Conservation (phyloP, 1,139 yeast genomes). For the Blastobotrys illinoisensis region DNA sequence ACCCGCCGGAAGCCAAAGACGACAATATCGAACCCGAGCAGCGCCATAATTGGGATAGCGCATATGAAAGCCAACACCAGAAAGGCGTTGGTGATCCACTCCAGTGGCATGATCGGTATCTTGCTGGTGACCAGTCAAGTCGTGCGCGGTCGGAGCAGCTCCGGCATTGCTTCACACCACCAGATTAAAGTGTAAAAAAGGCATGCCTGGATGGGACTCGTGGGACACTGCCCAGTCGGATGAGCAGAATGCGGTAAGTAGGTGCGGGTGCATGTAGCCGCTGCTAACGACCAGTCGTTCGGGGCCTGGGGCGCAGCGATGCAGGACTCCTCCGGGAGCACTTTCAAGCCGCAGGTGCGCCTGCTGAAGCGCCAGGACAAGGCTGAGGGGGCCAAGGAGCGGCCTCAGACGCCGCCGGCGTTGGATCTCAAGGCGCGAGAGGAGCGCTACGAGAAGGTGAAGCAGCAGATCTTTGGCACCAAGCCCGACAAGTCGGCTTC, state of each 20-base stretch:
- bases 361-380: slow-evolving; percentile 14
- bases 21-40: slow-evolving; percentile 21
- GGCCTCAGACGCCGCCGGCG: not conserved
- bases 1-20: slow-evolving; percentile 12
- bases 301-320: slow-evolving; percentile 4
- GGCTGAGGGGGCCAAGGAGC: slow-evolving; percentile 1
- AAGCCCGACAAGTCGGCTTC: not conserved
- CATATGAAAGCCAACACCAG: slow-evolving; percentile 24
- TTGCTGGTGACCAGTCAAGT: not conserved
- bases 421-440: slow-evolving; percentile 14
- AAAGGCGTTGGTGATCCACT: slow-evolving; percentile 6
- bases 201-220: not conserved
- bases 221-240: not conserved
- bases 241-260: not conserved
- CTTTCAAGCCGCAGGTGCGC: slow-evolving; percentile 15
- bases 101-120: not conserved
- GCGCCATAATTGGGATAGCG: slow-evolving; percentile 21
- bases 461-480: slow-evolving; percentile 17
- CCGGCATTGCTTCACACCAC: not conserved
- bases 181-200: not conserved
- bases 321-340: not conserved
- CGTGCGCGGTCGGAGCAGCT: not conserved
- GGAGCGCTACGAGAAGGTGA: slow-evolving; percentile 13
- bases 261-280: too few relatives aligned
- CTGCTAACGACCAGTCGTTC: not conserved